Percentiles rank a stretch among this genome's conserved stretches.
phyloP scores from a whole-genome alignment of 192 early-diverging fungal genomes.

The Linnemannia elongata region DNA sequence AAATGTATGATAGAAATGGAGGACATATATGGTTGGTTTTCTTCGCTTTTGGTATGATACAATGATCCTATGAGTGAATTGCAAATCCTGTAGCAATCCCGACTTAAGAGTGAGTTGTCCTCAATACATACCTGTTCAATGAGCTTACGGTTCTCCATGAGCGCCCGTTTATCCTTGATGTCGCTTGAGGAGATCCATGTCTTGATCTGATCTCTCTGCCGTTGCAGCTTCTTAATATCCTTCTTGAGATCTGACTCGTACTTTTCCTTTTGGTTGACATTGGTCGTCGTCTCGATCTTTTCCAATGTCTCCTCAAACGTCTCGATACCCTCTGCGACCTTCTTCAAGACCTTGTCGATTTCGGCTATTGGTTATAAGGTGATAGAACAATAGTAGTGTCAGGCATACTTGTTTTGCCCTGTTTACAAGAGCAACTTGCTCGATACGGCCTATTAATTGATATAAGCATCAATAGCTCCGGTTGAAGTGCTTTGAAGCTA shows the following conservation, averaged over 20 bases:
- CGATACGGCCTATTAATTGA: not conserved
- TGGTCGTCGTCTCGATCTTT: constrained; percentile 87
- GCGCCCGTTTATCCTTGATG: constrained; percentile 94
- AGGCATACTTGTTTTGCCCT: not conserved
- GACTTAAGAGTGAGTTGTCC: not conserved
- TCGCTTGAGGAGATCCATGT: constrained; percentile 94
- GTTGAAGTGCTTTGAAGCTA: not conserved
- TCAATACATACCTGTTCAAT: constrained; percentile 78
- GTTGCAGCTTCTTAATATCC: constrained; percentile 99
- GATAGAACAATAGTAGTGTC: constrained; percentile 1
- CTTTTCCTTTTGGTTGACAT: constrained; percentile 95
- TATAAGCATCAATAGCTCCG: not conserved
- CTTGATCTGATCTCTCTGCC: constrained; percentile 96
- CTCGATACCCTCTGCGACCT: constrained; percentile 96
- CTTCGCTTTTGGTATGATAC: constrained; percentile 4
- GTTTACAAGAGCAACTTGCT: not conserved
- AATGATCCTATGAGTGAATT: not conserved
- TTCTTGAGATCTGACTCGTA: constrained; percentile 96
- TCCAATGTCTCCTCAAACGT: constrained; percentile 92
- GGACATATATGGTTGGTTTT: too few species aligned
- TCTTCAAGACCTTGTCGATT: constrained; percentile 96
- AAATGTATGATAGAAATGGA: not conserved
- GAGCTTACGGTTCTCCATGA: constrained; percentile 89
- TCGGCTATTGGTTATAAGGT: constrained; percentile 73
- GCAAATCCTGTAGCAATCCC: not conserved